Conservation (phyloP, 2,329 filamentous ascomycete species). For the Cephalotrichum gorgonifer region DNA sequence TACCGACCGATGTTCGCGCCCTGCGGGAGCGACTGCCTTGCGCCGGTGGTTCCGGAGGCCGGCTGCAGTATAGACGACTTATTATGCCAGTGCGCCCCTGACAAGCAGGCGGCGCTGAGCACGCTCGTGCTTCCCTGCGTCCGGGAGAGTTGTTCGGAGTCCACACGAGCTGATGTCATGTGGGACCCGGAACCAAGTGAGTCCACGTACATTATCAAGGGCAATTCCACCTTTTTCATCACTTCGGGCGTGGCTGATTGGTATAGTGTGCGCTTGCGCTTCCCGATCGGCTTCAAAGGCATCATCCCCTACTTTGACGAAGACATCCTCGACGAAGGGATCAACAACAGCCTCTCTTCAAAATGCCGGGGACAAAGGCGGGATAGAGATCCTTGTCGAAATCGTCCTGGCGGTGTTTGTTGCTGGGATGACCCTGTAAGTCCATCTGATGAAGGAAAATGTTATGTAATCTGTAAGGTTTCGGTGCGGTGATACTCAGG, state of each 20-base stretch:
- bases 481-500: neutral
- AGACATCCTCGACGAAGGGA: neutral
- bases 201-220: neutral
- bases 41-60: conserved; percentile 13
- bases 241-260: neutral
- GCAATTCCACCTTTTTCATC: neutral
- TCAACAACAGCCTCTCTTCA: neutral
- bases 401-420: neutral
- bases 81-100: conserved; percentile 16
- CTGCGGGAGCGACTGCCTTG: conserved; percentile 13
- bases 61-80: conserved; percentile 17
- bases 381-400: neutral
- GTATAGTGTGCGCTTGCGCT: neutral
- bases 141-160: neutral
- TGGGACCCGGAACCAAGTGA: neutral
- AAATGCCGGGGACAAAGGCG: neutral
- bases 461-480: too few species aligned
- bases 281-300: neutral
- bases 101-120: conserved; percentile 13
- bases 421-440: neutral
- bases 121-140: conserved; percentile 17
- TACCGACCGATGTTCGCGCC: neutral
- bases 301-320: neutral
- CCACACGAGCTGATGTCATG: neutral
- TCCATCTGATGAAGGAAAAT: too few species aligned